Evolutionary conservation across 768 basidiomycete genomes (phyloP).

Genomic region (Cubamyces lactineus): DNA sequence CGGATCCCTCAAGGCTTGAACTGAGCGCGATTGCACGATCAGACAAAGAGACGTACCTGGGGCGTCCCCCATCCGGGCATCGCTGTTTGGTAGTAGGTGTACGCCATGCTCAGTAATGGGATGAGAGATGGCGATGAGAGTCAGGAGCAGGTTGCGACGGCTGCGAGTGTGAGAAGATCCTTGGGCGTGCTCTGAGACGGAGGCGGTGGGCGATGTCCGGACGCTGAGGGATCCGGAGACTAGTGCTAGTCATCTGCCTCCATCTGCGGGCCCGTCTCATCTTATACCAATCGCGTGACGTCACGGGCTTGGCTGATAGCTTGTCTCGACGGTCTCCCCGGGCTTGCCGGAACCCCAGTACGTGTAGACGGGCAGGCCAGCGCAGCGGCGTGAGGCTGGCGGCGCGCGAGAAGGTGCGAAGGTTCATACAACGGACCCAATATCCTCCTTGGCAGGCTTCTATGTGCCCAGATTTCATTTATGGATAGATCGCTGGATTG

Average conservation of each 20-base stretch:
- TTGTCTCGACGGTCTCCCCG: conserved; percentile 13
- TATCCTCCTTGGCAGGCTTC: not conserved
- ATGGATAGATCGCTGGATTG: no score
- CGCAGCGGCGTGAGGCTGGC: not conserved
- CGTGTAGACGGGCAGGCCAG: conserved; percentile 1
- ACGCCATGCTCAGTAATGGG: conserved; percentile 17
- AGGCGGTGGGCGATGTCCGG: no score
- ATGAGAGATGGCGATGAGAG: conserved; percentile 43
- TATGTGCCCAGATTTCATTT: not conserved
- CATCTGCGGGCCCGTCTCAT: conserved; percentile 8
- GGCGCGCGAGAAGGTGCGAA: conserved; percentile 7
- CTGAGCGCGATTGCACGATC: not conserved
- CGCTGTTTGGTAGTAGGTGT: conserved; percentile 30
- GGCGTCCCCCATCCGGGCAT: conserved; percentile 54
- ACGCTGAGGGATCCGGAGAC: conserved; percentile 10
- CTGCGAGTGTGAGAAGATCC: conserved; percentile 20
- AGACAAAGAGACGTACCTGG: conserved; percentile 34
- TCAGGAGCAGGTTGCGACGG: conserved; percentile 46
- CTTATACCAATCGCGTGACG: conserved; percentile 25
- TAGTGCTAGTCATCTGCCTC: conserved; percentile 18
- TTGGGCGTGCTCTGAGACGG: conserved; percentile 11
- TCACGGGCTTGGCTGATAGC: conserved; percentile 22
- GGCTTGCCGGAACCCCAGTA: not conserved
- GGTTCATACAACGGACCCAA: conserved; percentile 5
- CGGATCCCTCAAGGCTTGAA: not conserved